Percentiles rank a stretch among this genome's conserved stretches.
Conservation (phyloP, 345 rosid species). For the Ceriops tagal region DNA sequence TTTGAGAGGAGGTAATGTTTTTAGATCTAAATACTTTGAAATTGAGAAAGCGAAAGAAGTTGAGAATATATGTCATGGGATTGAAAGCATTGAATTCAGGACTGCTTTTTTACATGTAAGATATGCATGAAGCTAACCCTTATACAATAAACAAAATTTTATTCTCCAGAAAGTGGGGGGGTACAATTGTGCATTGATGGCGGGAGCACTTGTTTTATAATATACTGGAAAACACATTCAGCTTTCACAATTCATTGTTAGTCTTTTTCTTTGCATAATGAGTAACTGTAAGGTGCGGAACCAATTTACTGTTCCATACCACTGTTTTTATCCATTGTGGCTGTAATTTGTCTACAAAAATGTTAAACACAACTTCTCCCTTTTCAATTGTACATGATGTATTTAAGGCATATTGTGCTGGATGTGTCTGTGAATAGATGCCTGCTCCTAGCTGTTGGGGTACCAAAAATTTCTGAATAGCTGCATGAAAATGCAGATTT, state of each 20-base stretch:
- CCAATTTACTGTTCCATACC: background rate
- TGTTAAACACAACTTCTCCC: background rate
- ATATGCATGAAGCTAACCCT: background rate
- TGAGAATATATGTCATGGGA: background rate
- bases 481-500: background rate
- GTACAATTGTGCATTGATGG: too few species aligned
- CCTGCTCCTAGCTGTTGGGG: background rate
- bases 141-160: background rate
- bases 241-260: background rate
- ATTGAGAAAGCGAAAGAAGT: background rate
- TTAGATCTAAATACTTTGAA: background rate
- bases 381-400: background rate
- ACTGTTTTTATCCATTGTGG: background rate
- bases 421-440: background rate
- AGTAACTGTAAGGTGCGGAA: background rate
- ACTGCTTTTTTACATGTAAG: background rate
- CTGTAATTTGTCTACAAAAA: background rate
- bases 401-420: background rate
- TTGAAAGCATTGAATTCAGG: background rate
- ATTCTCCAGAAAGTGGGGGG: too few species aligned
- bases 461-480: background rate
- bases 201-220: too few species aligned
- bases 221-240: too few species aligned
- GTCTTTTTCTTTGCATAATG: background rate
- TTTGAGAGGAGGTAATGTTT: conserved; percentile 80